These are phyloP conservation scores for Neurospora sp. DNA, from an alignment of 495 filamentous ascomycete genomes.

Conservation along the genomic window DNA sequence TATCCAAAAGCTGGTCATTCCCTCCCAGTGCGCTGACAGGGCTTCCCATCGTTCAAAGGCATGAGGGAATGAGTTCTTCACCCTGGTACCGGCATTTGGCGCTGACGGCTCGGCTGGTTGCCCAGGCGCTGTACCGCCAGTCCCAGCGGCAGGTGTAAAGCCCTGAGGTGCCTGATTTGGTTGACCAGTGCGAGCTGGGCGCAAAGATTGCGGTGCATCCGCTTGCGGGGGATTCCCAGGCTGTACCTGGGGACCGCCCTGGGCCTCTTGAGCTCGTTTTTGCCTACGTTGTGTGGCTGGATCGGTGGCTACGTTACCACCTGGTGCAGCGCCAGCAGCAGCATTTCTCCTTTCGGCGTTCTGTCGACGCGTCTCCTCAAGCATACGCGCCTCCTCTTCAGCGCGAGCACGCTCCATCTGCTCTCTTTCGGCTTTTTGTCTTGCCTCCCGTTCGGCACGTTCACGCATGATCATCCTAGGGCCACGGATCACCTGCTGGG, in stretches of 20 bases:
- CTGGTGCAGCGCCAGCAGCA: conserved; percentile 52
- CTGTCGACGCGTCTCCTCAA: conserved; percentile 40
- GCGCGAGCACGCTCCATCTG: conserved; percentile 37
- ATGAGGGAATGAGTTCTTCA: conserved; percentile 68
- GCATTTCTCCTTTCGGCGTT: conserved; percentile 40
- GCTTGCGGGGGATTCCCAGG: conserved; percentile 3
- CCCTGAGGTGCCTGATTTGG: conserved; percentile 13
- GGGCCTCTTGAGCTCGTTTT: conserved; percentile 20
- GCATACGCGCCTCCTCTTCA: conserved; percentile 44
- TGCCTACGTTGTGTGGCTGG: conserved; percentile 34
- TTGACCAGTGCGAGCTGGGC: conserved; percentile 15
- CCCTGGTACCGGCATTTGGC: conserved; percentile 19
- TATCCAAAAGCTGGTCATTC: conserved; percentile 94
- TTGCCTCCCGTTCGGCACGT: conserved; percentile 52
- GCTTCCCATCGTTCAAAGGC: conserved; percentile 97
- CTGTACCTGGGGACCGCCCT: conserved; percentile 6
- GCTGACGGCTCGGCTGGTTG: conserved; percentile 25
- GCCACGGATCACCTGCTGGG: conserved; percentile 39
- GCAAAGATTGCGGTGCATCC: conserved; percentile 12
- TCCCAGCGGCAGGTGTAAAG: conserved; percentile 4
- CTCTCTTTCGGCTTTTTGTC: conserved; percentile 51
- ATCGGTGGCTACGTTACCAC: conserved; percentile 19
- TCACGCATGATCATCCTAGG: conserved; percentile 72
- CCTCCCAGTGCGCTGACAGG: conserved; percentile 95
- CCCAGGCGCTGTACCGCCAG: conserved; percentile 6